phyloP scores from a whole-genome alignment of 495 filamentous ascomycete genomes.

The Astrocystis sublimbata region DNA sequence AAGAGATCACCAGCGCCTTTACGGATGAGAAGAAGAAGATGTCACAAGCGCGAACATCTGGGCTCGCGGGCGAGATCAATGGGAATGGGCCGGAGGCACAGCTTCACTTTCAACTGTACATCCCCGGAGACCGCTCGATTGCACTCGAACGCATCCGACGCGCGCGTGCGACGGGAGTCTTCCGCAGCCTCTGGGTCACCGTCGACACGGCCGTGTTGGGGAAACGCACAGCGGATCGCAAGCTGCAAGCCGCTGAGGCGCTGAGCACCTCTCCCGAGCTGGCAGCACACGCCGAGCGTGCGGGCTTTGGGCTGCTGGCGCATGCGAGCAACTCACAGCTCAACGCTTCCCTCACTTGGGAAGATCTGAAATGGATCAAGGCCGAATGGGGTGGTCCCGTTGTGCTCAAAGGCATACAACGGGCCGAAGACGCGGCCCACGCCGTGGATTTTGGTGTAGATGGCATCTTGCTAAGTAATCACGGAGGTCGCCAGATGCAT shows the following conservation, averaged over 20 bases:
- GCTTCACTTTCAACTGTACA: constrained; percentile 66
- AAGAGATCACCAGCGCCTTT: constrained; percentile 40
- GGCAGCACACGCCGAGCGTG: constrained; percentile 20
- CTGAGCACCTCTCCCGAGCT: constrained; percentile 34
- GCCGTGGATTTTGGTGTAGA: constrained; percentile 71
- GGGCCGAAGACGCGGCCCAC: constrained; percentile 77
- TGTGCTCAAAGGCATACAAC: constrained; percentile 81
- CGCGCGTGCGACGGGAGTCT: constrained; percentile 57
- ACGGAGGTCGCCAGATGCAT: constrained; percentile 85
- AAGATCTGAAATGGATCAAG: constrained; percentile 83
- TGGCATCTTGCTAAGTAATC: constrained; percentile 83
- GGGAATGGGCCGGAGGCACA: constrained; percentile 49
- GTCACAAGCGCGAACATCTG: constrained; percentile 16
- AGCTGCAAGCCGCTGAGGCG: constrained; percentile 53
- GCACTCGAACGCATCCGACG: constrained; percentile 62
- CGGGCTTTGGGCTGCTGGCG: constrained; percentile 23
- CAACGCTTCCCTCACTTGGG: constrained; percentile 77
- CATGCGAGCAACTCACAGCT: constrained; percentile 51
- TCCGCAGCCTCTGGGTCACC: constrained; percentile 59
- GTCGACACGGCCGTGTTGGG: constrained; percentile 62
- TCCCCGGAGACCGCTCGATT: constrained; percentile 60
- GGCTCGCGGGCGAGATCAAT: constrained; percentile 34
- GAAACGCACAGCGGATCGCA: constrained; percentile 57
- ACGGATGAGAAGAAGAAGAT: constrained; percentile 24
- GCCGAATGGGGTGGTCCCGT: constrained; percentile 81